Evolutionary conservation across 2,329 filamentous ascomycete species (phyloP).

Genomic region (Cyclaneusma minus): DNA sequence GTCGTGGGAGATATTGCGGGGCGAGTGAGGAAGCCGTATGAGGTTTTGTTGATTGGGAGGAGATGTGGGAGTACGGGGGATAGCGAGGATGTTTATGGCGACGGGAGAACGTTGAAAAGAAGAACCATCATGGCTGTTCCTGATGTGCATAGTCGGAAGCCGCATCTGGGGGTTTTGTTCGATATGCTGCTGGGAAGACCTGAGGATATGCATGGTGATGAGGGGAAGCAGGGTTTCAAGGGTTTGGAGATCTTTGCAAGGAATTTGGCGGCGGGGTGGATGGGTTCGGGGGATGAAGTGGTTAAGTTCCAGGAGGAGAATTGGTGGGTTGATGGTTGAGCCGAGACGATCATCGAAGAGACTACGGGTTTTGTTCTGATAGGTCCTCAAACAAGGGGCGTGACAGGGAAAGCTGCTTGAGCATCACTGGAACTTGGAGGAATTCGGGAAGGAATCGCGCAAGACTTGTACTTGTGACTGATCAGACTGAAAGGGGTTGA

Average conservation of each 20-base stretch:
- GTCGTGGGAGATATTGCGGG: constrained; percentile 46
- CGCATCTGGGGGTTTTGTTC: constrained; percentile 48
- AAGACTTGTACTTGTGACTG: no score
- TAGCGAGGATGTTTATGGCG: not conserved
- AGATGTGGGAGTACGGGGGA: constrained; percentile 6
- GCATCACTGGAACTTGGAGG: no score
- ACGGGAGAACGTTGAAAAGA: constrained; percentile 24
- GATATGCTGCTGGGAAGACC: constrained; percentile 35
- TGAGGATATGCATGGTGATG: no score
- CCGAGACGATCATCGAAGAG: no score
- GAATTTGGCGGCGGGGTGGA: constrained; percentile 61
- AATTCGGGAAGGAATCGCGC: no score
- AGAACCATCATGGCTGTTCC: constrained; percentile 55
- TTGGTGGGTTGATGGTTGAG: constrained; percentile 33
- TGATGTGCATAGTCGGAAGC: constrained; percentile 67
- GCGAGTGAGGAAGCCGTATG: constrained; percentile 60
- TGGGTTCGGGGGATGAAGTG: constrained; percentile 63
- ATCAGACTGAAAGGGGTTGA: no score
- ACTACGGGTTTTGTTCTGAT: no score
- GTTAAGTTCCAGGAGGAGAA: constrained; percentile 49
- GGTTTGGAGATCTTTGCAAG: constrained; percentile 68
- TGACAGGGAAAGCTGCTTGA: no score
- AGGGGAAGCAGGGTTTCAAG: constrained; percentile 26
- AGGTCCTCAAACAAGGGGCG: no score
- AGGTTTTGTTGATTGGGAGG: constrained; percentile 49